Evolutionary conservation across 352 stramenopile genomes (phyloP).

Genomic region (Pythium chondricola): DNA sequence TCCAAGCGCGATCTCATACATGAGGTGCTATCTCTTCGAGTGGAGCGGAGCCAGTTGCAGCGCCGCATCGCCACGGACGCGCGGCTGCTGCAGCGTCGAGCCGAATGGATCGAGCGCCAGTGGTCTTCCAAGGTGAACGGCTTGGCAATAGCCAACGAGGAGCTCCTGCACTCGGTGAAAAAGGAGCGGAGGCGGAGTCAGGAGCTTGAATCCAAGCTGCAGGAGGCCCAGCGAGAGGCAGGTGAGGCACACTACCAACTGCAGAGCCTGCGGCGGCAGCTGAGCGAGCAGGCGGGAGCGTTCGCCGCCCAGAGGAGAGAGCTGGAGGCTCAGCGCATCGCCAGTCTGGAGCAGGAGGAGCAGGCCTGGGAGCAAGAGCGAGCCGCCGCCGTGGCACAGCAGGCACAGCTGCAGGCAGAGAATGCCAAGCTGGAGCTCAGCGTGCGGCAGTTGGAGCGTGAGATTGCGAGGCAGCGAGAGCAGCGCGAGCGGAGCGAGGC

Average conservation of each 20-base stretch:
- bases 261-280: slow-evolving; percentile 34
- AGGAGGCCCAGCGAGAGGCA: slow-evolving; percentile 20
- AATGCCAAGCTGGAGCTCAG: slow-evolving; percentile 53
- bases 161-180: slow-evolving; percentile 24
- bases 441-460: slow-evolving; percentile 52
- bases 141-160: slow-evolving; percentile 31
- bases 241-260: slow-evolving; percentile 30
- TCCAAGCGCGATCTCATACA: slow-evolving; percentile 40
- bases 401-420: slow-evolving; percentile 43
- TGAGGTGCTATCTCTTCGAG: slow-evolving; percentile 26
- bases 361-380: slow-evolving; percentile 56
- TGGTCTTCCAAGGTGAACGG: slow-evolving; percentile 42
- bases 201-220: slow-evolving; percentile 17
- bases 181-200: slow-evolving; percentile 8
- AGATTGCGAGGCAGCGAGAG: slow-evolving; percentile 49
- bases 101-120: slow-evolving; percentile 28
- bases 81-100: slow-evolving; percentile 31
- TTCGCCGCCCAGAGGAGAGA: slow-evolving; percentile 23
- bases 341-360: slow-evolving; percentile 39
- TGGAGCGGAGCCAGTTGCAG: slow-evolving; percentile 39
- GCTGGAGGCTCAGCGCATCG: slow-evolving; percentile 26
- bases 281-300: slow-evolving; percentile 23
- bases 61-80: slow-evolving; percentile 36
- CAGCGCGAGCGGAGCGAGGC: slow-evolving; percentile 34
- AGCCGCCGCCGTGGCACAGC: slow-evolving; percentile 37